These are phyloP conservation scores for Nothophoma quercina DNA, from an alignment of 2,329 filamentous ascomycete genomes.

Conservation along the genomic window DNA sequence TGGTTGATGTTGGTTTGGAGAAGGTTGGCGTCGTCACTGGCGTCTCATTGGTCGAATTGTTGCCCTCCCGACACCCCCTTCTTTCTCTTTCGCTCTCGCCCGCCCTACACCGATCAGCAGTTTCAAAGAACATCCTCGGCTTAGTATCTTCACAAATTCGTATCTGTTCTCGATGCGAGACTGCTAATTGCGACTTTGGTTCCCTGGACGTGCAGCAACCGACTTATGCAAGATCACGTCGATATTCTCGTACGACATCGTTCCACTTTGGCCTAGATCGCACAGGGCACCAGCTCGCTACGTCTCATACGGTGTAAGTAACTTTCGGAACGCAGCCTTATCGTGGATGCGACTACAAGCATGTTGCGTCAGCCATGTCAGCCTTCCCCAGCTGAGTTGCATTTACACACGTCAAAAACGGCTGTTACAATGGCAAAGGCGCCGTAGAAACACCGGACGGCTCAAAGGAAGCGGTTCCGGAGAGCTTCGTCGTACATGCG, in stretches of 20 bases:
- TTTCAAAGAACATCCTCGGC: neutral
- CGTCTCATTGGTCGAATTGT: neutral
- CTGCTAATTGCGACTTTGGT: neutral
- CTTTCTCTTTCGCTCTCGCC: neutral
- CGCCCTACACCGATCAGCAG: neutral
- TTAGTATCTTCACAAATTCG: neutral
- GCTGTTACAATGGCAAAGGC: neutral
- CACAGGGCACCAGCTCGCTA: no score
- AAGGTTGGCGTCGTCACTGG: no score
- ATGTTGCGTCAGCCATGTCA: neutral
- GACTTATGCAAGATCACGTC: neutral
- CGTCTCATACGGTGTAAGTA: no score
- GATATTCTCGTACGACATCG: no score
- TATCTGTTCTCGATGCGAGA: neutral
- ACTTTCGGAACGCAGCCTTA: neutral
- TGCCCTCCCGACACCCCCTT: neutral
- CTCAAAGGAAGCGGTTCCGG: no score
- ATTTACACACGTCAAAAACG: neutral
- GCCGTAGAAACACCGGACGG: neutral
- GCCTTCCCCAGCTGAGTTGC: neutral
- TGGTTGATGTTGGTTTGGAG: no score
- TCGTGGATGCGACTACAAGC: neutral
- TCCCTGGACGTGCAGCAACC: neutral
- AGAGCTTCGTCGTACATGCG: no score
- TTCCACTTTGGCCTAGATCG: no score